Conservation (phyloP, 768 basidiomycete species). For the Russula ochroleuca region DNA sequence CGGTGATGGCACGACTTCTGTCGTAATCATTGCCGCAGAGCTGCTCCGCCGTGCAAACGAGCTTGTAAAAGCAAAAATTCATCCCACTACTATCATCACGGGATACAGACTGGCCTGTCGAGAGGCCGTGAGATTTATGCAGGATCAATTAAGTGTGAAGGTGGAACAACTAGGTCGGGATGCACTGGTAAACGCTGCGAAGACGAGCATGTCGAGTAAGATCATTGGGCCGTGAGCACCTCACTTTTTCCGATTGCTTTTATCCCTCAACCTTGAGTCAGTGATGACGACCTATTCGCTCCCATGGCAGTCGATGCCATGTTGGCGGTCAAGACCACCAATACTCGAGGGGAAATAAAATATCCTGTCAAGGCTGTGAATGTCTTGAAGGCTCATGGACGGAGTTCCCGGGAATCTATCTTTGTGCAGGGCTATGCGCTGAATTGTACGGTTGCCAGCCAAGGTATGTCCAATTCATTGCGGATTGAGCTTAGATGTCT, state of each 20-base stretch:
- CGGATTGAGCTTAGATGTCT: background rate
- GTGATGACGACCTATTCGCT: constrained; percentile 96
- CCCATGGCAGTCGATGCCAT: constrained; percentile 99
- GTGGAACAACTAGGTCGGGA: constrained; percentile 90
- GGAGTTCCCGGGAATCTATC: constrained; percentile 89
- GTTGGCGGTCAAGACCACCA: constrained; percentile 93
- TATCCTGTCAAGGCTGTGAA: constrained; percentile 99
- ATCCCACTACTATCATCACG: constrained; percentile 98
- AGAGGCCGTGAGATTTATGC: constrained; percentile 97
- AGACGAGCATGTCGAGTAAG: constrained; percentile 98
- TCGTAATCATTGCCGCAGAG: constrained; percentile 97
- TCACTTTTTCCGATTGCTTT: constrained; percentile 3
- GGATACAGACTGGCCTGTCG: constrained; percentile 95
- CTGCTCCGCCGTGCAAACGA: constrained; percentile 94
- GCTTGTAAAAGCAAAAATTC: constrained; percentile 95
- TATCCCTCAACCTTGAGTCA: constrained; percentile 34
- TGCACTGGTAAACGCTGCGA: constrained; percentile 91
- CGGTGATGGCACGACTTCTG: constrained; percentile 97
- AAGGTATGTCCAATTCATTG: constrained; percentile 55
- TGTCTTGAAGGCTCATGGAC: constrained; percentile 94
- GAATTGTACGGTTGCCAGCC: constrained; percentile 97
- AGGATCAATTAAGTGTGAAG: constrained; percentile 93
- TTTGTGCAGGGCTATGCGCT: constrained; percentile 96
- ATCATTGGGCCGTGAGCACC: constrained; percentile 92
- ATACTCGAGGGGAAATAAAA: constrained; percentile 91